phyloP scores from a whole-genome alignment of 1,284 basidiomycete species.

The Tilletia setariae region DNA sequence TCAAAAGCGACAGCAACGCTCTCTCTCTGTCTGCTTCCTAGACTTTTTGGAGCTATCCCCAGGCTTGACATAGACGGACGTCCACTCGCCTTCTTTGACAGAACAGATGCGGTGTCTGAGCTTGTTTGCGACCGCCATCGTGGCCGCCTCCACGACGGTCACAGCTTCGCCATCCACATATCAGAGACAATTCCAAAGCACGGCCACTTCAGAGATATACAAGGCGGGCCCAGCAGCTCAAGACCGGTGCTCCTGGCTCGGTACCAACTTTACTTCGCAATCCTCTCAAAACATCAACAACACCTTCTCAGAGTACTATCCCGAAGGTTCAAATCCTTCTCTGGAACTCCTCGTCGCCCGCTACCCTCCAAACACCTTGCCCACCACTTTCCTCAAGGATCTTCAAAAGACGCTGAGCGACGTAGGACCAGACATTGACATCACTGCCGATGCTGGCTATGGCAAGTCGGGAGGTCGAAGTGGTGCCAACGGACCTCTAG shows the following conservation, averaged over 20 bases:
- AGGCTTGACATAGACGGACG: too few species aligned
- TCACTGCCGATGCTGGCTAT: conserved; percentile 22
- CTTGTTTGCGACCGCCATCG: too few species aligned
- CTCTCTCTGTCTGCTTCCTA: too few species aligned
- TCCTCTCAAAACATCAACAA: conserved; percentile 9
- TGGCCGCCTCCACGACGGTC: too few species aligned
- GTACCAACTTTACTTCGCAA: neutral
- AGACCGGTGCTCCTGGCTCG: neutral
- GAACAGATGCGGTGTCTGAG: too few species aligned
- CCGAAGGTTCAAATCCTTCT: conserved; percentile 23
- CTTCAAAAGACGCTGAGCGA: conserved; percentile 17
- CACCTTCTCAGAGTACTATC: conserved; percentile 25
- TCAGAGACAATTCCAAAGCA: neutral
- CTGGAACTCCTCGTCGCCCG: conserved; percentile 24
- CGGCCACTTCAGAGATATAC: neutral
- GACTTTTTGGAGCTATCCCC: too few species aligned
- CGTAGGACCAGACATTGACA: conserved; percentile 30
- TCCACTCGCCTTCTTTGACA: too few species aligned
- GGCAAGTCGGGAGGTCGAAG: conserved; percentile 1
- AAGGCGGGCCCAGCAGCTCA: neutral
- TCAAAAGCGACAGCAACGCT: too few species aligned
- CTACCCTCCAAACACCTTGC: conserved; percentile 21
- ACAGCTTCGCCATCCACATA: too few species aligned
- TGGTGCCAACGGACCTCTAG: conserved; percentile 22
- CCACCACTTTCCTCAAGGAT: neutral